A percentile compares a stretch with the other conserved stretches of the same genome.
phyloP scores from a whole-genome alignment of 306 rosid genomes.

The Dalbergia oliveri region DNA sequence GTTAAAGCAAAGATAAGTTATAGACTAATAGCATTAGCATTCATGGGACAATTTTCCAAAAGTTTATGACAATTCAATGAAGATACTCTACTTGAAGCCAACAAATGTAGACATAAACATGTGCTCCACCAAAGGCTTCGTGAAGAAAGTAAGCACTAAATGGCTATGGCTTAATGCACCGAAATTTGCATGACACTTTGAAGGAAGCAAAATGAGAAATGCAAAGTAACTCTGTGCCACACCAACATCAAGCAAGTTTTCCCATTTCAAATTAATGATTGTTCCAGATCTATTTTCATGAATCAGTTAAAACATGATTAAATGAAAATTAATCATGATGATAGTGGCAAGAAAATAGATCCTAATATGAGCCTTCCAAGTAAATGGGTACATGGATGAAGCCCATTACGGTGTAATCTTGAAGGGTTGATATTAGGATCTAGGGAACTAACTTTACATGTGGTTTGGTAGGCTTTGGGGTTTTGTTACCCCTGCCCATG shows the following conservation, averaged over 20 bases:
- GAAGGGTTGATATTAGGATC: too few species aligned
- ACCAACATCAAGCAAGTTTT: neutral
- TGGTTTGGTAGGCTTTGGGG: too few species aligned
- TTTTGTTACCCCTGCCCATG: too few species aligned
- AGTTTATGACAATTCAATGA: slow-evolving; percentile 20
- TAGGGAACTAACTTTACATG: too few species aligned
- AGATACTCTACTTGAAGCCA: neutral
- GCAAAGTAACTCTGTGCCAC: neutral
- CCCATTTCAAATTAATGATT: too few species aligned
- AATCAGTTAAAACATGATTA: too few species aligned
- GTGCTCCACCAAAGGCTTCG: slow-evolving; percentile 24
- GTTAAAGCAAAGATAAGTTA: slow-evolving; percentile 35
- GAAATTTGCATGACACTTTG: slow-evolving; percentile 6
- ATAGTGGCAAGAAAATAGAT: too few species aligned
- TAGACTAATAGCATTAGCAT: neutral
- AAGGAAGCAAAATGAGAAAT: slow-evolving; percentile 15
- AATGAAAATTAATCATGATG: too few species aligned
- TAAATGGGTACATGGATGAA: too few species aligned
- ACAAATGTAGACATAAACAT: neutral
- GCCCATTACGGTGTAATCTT: too few species aligned
- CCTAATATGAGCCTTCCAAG: too few species aligned
- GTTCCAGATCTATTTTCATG: too few species aligned
- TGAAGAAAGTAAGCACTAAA: slow-evolving; percentile 6
- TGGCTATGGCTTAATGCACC: slow-evolving; percentile 1
- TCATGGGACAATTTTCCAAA: neutral